Evolutionary conservation across 805 yeast genomes (phyloP).

Genomic region (Myxozyma kluyveri): DNA sequence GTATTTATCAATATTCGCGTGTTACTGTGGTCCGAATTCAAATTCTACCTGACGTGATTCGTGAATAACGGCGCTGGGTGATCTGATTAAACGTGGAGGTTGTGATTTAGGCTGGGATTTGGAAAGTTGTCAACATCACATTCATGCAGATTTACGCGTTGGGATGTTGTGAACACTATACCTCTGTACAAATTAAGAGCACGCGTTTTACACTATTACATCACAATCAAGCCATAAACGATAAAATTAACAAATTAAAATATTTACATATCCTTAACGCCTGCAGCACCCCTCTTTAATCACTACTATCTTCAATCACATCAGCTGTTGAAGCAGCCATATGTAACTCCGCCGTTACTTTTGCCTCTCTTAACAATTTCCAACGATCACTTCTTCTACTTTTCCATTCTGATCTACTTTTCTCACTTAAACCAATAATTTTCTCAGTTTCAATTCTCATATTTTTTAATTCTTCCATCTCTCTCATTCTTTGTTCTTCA

Average conservation of each 20-base stretch:
- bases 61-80: too few relatives aligned
- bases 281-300: background rate
- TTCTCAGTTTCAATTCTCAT: slow-evolving; percentile 27
- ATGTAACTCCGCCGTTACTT: slow-evolving; percentile 6
- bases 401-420: slow-evolving; percentile 11
- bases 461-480: slow-evolving; percentile 26
- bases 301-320: slow-evolving; percentile 8
- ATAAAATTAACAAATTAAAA: background rate
- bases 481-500: slow-evolving; percentile 19
- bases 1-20: too few relatives aligned
- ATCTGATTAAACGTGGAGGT: too few relatives aligned
- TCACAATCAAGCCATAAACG: background rate
- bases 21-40: too few relatives aligned
- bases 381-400: slow-evolving; percentile 10
- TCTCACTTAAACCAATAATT: slow-evolving; percentile 1
- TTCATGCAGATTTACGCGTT: too few relatives aligned
- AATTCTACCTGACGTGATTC: too few relatives aligned
- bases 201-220: too few relatives aligned
- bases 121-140: too few relatives aligned
- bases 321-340: too few relatives aligned
- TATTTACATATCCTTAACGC: background rate
- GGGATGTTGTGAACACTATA: too few relatives aligned
- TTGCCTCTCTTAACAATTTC: slow-evolving; percentile 7
- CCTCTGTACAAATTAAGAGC: too few relatives aligned
- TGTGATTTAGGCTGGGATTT: too few relatives aligned